Evolutionary conservation across 139 green algal species (phyloP), one percentile per base, ranked within the genome.

Genomic region (Astrephomene gubernaculifera): DNA sequence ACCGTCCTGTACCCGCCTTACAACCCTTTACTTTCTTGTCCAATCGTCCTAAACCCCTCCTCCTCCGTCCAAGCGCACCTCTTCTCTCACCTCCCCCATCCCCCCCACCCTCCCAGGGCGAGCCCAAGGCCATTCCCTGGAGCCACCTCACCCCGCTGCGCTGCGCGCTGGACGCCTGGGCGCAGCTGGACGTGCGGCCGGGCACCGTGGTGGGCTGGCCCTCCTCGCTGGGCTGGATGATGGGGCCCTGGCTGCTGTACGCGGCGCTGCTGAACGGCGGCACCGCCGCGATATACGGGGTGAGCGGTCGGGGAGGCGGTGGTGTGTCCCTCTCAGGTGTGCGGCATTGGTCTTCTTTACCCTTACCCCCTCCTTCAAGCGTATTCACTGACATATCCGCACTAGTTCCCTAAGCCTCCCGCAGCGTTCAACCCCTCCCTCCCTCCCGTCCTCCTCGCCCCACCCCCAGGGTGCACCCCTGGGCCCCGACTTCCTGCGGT

Each of bases 201-300:
- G 85, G 90, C 1, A 90, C 95, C 73, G 92, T 96, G 25, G 91
- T 98, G 44, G 89, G 82, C 39, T 99, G 97, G 97, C 97, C 97
- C 33, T 99, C 96, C 57, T 97, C 90, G 80, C 88, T 99, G 38
- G 97, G 96, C 2, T 98, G 96, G 95, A 98, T 98, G 95, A 99
- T 99, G 97, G 97, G 97, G 0, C 96, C 97, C 0, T 99, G 94
- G 94, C 92, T 99, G 45, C 74, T 98, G 4, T 99, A 96, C 81
- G 94, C 93, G 14, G 78, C 90, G 25, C 90, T 99, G 63, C 81
- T 98, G 38, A 99, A 98, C 86, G 90, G 93, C 25, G 95, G 90
- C 0, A 90, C 95, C 31, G 86, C 99, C 5, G 96, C 95, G 2
- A 85, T 99, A 19, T 99, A 95, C 84, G 82, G 96, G 53, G 92